Evolutionary conservation across 768 basidiomycete genomes (phyloP).

Genomic region (Podaxis rugospora): DNA sequence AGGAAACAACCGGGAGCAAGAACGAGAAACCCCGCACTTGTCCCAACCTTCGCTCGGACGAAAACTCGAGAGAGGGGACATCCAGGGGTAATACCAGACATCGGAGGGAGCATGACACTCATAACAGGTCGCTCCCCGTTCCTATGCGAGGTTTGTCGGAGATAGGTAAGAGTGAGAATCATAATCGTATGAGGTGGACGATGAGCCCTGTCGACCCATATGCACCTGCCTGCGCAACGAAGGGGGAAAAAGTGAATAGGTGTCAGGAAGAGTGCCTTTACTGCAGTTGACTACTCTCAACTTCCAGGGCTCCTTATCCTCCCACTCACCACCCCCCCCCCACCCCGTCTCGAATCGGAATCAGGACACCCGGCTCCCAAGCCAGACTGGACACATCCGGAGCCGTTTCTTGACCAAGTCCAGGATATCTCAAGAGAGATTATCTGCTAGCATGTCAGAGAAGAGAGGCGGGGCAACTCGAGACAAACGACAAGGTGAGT

Average conservation of each 20-base stretch:
- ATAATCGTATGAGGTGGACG: background rate
- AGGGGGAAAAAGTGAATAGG: background rate
- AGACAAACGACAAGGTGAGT: slow-evolving; percentile 19
- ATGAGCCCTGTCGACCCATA: background rate
- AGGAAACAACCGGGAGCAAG: background rate
- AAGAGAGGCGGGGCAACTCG: slow-evolving; percentile 9
- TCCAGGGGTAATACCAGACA: background rate
- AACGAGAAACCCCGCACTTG: background rate
- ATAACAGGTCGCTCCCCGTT: background rate
- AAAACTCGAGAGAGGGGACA: background rate
- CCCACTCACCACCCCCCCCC: too few relatives aligned
- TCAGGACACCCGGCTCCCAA: background rate
- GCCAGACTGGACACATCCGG: background rate
- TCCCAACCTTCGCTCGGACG: background rate
- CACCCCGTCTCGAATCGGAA: slow-evolving; percentile 1
- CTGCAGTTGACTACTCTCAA: background rate
- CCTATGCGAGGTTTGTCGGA: background rate
- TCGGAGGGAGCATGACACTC: background rate
- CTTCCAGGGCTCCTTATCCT: background rate
- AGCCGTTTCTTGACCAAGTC: background rate
- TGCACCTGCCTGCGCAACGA: background rate
- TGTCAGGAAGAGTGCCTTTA: background rate
- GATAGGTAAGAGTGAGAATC: background rate
- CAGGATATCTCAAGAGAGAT: background rate
- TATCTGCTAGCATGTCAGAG: background rate